These are phyloP conservation scores for Sporisorium iseilematis-ciliati DNA, from an alignment of 1,284 basidiomycete species.

Conservation along the genomic window DNA sequence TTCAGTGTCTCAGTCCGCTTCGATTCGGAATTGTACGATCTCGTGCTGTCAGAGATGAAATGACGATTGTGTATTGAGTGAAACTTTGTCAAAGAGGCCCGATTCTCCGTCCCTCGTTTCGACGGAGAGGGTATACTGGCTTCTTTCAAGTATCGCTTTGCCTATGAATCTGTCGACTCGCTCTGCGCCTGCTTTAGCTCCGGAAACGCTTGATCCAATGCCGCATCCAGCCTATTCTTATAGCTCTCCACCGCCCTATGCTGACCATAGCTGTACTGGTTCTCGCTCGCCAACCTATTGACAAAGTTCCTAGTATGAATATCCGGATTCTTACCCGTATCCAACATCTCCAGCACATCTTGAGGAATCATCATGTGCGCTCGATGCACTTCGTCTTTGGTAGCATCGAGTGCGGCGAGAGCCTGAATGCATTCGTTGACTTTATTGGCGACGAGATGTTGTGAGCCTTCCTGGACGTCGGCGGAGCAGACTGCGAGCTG, in stretches of 20 bases:
- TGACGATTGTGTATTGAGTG: neutral
- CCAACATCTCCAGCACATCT: constrained; percentile 65
- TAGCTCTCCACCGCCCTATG: constrained; percentile 45
- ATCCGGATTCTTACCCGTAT: constrained; percentile 67
- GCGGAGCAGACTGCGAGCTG: constrained; percentile 63
- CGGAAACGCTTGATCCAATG: constrained; percentile 48
- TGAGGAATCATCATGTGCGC: constrained; percentile 54
- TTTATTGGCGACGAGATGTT: constrained; percentile 56
- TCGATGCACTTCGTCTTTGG: constrained; percentile 52
- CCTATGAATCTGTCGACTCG: constrained; percentile 2
- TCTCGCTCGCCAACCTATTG: constrained; percentile 63
- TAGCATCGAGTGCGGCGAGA: constrained; percentile 56
- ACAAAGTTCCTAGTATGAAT: constrained; percentile 64
- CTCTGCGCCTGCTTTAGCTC: constrained; percentile 17
- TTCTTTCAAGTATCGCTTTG: neutral
- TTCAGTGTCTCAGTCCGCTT: neutral
- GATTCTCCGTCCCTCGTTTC: neutral
- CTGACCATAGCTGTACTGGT: constrained; percentile 67
- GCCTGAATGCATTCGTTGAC: constrained; percentile 60
- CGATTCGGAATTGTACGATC: neutral
- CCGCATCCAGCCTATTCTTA: constrained; percentile 23
- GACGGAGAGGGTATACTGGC: constrained; percentile 13
- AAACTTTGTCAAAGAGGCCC: neutral
- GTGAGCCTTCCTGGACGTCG: constrained; percentile 60
- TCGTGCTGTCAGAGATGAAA: neutral